phyloP scores from a whole-genome alignment of 2,329 filamentous ascomycete species.

The Zymoseptoria ardabiliae region DNA sequence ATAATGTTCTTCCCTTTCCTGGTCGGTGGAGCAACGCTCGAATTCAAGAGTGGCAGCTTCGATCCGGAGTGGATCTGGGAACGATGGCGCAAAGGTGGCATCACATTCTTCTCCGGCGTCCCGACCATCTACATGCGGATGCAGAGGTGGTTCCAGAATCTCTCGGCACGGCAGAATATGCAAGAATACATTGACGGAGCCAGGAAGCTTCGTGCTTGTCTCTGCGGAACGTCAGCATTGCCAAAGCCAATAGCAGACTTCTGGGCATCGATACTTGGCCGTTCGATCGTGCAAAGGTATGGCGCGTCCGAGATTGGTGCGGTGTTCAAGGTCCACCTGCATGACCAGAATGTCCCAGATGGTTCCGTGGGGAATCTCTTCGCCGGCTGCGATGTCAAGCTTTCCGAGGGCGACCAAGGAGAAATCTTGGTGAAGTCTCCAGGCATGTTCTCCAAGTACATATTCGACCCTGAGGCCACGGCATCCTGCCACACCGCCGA shows the following conservation, averaged over 20 bases:
- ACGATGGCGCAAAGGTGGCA: slow-evolving; percentile 36
- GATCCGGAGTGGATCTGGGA: slow-evolving; percentile 39
- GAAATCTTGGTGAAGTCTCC: slow-evolving; percentile 38
- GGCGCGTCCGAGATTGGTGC: slow-evolving; percentile 48
- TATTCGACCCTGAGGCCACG: slow-evolving; percentile 27
- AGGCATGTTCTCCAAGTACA: slow-evolving; percentile 30
- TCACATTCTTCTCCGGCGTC: slow-evolving; percentile 45
- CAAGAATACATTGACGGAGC: slow-evolving; percentile 39
- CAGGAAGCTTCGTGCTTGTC: slow-evolving; percentile 34
- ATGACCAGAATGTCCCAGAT: slow-evolving; percentile 35
- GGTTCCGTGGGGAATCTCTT: slow-evolving; percentile 42
- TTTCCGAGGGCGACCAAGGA: slow-evolving; percentile 42
- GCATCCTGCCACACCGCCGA: slow-evolving; percentile 23
- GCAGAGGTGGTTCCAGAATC: slow-evolving; percentile 34
- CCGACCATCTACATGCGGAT: slow-evolving; percentile 46
- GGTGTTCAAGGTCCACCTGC: slow-evolving; percentile 39
- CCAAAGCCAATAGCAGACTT: slow-evolving; percentile 46
- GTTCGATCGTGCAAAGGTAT: slow-evolving; percentile 41
- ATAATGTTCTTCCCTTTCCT: slow-evolving; percentile 44
- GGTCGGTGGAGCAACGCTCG: slow-evolving; percentile 40
- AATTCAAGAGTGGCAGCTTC: slow-evolving; percentile 42
- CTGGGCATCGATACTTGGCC: slow-evolving; percentile 40
- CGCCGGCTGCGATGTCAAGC: slow-evolving; percentile 40
- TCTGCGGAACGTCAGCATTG: slow-evolving; percentile 44
- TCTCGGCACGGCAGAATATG: slow-evolving; percentile 26